phyloP scores from a whole-genome alignment of 495 filamentous ascomycete species.

The Daldinia loculata region DNA sequence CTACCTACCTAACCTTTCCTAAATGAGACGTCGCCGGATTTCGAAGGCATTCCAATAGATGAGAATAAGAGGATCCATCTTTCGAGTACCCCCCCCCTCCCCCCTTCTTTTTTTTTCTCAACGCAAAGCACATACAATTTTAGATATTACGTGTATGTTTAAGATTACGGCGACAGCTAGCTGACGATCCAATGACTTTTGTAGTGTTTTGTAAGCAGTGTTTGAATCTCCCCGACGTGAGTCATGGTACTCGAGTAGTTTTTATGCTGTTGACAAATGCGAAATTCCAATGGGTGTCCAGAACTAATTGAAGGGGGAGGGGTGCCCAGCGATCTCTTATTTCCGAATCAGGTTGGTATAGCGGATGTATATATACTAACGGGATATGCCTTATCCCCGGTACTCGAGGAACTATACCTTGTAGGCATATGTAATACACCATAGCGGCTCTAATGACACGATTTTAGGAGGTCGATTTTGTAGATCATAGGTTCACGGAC shows the following conservation, averaged over 20 bases:
- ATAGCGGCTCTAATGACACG: slow-evolving; percentile 9
- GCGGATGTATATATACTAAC: background rate
- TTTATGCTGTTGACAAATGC: background rate
- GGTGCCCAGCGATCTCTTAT: background rate
- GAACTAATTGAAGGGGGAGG: background rate
- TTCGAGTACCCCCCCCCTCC: background rate
- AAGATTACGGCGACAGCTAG: background rate
- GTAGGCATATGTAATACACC: slow-evolving; percentile 6
- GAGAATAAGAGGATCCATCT: background rate
- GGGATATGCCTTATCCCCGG: background rate
- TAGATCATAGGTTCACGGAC: background rate
- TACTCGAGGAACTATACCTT: background rate
- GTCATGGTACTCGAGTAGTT: background rate
- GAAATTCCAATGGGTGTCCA: background rate
- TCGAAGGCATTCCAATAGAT: background rate
- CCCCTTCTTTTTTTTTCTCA: background rate
- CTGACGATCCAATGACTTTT: background rate
- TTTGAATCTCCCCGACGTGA: background rate
- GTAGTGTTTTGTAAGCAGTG: background rate
- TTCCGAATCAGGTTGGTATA: background rate
- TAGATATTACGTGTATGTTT: background rate
- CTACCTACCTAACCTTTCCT: background rate
- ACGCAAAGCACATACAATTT: background rate
- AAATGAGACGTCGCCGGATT: background rate
- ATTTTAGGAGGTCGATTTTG: background rate